Base-by-base conservation (phyloP, 2,329 filamentous ascomycete species). In the Hymenoscyphus repandus region DNA sequence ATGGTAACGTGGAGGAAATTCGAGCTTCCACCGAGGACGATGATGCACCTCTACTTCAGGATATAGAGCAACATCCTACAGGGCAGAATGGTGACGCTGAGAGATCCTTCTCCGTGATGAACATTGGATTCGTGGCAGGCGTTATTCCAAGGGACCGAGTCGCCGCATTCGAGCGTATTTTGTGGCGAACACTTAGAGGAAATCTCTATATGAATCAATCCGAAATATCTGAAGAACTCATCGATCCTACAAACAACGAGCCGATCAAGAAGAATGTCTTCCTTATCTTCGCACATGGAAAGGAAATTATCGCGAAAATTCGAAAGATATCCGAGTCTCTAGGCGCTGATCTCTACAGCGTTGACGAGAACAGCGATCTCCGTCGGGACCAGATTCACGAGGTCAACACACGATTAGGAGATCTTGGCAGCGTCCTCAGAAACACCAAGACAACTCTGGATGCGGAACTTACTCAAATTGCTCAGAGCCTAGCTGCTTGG, bases 141-240 rank as follows among this genome's bases (percentile, higher is more conserved):
- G 93, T 97, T 62, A 97, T 99, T 62, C 82, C 88, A 34, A 83
- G 93, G 49, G 92, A 97, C 66, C 85, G 92, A 45, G 92, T 99
- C 54, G 91, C 86, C 12, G 88, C 92, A 22, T 99, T 99, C 67
- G 95, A 99, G 74, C 86, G 93, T 53, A 99, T 99, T 61, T 78
- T 99, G 46, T 99, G 93, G 93, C 84, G 93, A 64, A 96, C 95
- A 0, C 82, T 99, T 38, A 90, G 93, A 69, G 93, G 93, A 64
- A 99, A 99, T 71, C 75, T 99, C 57, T 99, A 97, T 78, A 99
- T 99, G 93, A 99, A 99, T 73, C 95, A 99, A 75, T 92, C 92
- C 37, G 93, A 99, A 76, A 99, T 99, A 56, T 85, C 90, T 6
- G 92, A 99, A 69, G 83, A 89, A 34, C 86, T 99, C 61, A 78